These are phyloP conservation scores for Vitis riparia DNA, from an alignment of 164 flowering plant genomes.

Conservation along the genomic window DNA sequence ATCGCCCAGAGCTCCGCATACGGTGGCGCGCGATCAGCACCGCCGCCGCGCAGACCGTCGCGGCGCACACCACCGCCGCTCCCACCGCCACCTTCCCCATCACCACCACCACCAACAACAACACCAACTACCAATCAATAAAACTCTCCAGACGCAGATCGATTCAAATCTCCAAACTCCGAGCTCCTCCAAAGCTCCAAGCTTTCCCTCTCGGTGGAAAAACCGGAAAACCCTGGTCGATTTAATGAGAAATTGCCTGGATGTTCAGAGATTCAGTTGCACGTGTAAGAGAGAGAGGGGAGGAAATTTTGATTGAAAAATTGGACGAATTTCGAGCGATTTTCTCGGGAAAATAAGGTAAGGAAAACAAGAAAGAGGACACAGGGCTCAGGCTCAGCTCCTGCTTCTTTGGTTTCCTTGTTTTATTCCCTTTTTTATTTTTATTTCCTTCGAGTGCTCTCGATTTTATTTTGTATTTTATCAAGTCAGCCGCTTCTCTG, in stretches of 20 bases:
- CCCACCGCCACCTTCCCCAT: slow-evolving; percentile 77
- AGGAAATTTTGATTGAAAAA: neutral
- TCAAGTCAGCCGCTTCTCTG: too few species aligned
- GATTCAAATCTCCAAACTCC: neutral
- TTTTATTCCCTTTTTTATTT: neutral
- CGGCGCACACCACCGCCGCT: slow-evolving; percentile 74
- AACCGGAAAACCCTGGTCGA: neutral
- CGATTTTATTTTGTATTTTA: too few species aligned
- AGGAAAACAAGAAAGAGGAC: neutral
- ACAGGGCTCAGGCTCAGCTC: neutral
- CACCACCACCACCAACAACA: slow-evolving; percentile 1
- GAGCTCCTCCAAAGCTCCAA: neutral
- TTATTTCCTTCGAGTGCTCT: neutral
- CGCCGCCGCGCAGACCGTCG: slow-evolving; percentile 78
- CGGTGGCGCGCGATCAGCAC: slow-evolving; percentile 65
- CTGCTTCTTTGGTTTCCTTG: neutral
- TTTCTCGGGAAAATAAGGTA: slow-evolving; percentile 8
- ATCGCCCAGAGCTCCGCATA: slow-evolving; percentile 55
- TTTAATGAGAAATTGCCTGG: neutral
- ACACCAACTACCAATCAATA: neutral
- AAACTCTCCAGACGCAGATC: neutral
- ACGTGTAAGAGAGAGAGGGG: slow-evolving; percentile 1
- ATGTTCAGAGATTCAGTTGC: neutral
- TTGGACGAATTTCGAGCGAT: neutral
- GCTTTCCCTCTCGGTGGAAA: neutral